Evolutionary conservation across 371 early-diverging fungal species (phyloP).

Genomic region (Mucor lusitanicus): DNA sequence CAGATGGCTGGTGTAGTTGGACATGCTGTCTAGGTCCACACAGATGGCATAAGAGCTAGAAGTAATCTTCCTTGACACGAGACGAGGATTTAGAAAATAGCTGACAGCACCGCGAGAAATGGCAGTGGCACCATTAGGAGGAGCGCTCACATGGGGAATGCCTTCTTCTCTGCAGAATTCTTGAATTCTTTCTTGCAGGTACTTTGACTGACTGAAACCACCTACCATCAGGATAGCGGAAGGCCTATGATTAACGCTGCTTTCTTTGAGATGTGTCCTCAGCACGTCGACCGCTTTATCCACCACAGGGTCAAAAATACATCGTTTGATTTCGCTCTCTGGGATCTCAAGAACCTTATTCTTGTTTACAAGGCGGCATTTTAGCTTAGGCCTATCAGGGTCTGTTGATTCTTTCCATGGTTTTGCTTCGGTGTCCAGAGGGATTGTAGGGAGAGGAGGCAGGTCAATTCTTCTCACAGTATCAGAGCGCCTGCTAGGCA

Average conservation of each 20-base stretch:
- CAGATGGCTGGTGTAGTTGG: not conserved
- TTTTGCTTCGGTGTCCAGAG: not conserved
- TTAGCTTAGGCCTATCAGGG: not conserved
- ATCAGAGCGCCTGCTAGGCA: not conserved
- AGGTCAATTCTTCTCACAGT: not conserved
- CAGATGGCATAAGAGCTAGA: constrained; percentile 14
- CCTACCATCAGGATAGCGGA: not conserved
- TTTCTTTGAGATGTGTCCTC: constrained; percentile 28
- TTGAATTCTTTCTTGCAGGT: constrained; percentile 8
- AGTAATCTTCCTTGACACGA: constrained; percentile 19
- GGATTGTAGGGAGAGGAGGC: not conserved
- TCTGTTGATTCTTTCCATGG: not conserved
- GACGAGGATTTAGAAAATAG: constrained; percentile 38
- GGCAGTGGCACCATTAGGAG: constrained; percentile 27
- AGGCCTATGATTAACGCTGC: too few species aligned
- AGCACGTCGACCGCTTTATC: not conserved
- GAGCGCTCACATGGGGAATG: constrained; percentile 18
- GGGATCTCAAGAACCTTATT: not conserved
- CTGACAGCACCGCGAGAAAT: constrained; percentile 34
- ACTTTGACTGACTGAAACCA: constrained; percentile 5
- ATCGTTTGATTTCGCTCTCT: not conserved
- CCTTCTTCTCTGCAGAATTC: not conserved
- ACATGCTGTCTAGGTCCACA: not conserved
- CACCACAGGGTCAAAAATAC: not conserved
- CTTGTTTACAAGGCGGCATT: not conserved